Evolutionary conservation across 345 rosid species (phyloP), one percentile per base, ranked within the genome.

Genomic region (Balakata baccata): DNA sequence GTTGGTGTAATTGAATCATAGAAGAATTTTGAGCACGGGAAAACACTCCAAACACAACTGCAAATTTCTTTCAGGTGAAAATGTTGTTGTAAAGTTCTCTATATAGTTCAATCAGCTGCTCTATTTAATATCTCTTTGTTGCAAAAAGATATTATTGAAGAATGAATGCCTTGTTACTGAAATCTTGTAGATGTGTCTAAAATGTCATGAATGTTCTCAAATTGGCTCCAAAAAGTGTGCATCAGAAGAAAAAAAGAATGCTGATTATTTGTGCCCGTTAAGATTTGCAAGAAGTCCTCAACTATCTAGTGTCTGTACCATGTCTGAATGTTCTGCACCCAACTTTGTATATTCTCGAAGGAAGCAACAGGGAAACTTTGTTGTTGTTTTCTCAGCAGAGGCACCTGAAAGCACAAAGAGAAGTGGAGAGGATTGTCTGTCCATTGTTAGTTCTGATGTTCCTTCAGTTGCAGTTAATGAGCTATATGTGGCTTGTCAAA

Each of bases 331-430:
- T 64, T 45, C 77, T 70, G 68, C 53, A 50, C 83, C 82, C 22
- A 76, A 72, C 66, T 75, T 79, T 76, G 98, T 92, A 69, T 90
- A 72, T 62, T 34, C 43, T n/a, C 64, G 98, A 80, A 88, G 85
- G 86, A 88, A 82, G 51, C 78, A 69, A 67, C 77, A 14, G 41
- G 73, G 70, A 67, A 77, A 76, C 29, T 47, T 75, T 74, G 54
- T 47, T 63, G 77, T 77, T 66, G 66, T 72, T 70, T 75, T 67
- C 74, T 69, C 85, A 68, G 83, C 70, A 59, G 73, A 60, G 72
- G 74, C 64, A 66, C 82, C 77, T 29, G 34, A 1, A 29, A 29
- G 34, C 34, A 29, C 34, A 29, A 29, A 29, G 34, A 29, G 34
- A 29, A 2, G 34, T 29, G 34, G 34, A 29, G 34, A 29, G 34